Base-by-base conservation (phyloP, 2,329 filamentous ascomycete species). In the Penicillium crustosum region DNA sequence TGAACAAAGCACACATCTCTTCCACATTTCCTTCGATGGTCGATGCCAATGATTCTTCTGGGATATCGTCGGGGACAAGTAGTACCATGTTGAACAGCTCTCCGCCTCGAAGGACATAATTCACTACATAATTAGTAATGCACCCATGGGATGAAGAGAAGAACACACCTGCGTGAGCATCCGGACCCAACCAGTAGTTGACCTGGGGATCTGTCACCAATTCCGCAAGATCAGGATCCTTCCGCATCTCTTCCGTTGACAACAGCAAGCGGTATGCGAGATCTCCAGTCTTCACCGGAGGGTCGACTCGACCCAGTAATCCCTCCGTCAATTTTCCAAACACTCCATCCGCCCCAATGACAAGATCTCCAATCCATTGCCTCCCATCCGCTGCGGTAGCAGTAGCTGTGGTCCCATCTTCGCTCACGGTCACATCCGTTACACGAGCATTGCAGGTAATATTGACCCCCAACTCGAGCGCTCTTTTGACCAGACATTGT, bases 41-140 rank as follows among this genome's bases (percentile, higher is more conserved):
- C 3, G 77, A 81, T 19, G 80, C 78, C 0, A 69, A 47, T 0
- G 85, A 81, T 1, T 80, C 79, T 6, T 78, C 74, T 0, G 84
- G 83, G 0, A 89, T 74, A 61, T 88, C 81, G 62, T 89, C 87
- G 0, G 87, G 87, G 1, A 84, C 81, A 0, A 89, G 75, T 0
- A 89, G 73, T 0, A 89, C 86, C 31, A 89, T 79, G 33, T 71
- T 71, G 36, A 71, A 70, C 2, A 70, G 52, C 17, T 70, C 61
- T 0, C 85, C 85, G 0, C 75, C 79, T 0, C 84, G 79, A 52
- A 89, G 72, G 0, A 85, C 84, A 68, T 89, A 89, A 0, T 81
- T 82, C 0, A 85, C 82, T 63, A 12, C 19, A 31, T 6, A 33
- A 39, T 62, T 51, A 63, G 49, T 12, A 33, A 29, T 19, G 2